Percentiles rank a stretch among this genome's conserved stretches.
phyloP scores from a whole-genome alignment of 257 asterid genomes.

The Nicotiana tomentosiformis region DNA sequence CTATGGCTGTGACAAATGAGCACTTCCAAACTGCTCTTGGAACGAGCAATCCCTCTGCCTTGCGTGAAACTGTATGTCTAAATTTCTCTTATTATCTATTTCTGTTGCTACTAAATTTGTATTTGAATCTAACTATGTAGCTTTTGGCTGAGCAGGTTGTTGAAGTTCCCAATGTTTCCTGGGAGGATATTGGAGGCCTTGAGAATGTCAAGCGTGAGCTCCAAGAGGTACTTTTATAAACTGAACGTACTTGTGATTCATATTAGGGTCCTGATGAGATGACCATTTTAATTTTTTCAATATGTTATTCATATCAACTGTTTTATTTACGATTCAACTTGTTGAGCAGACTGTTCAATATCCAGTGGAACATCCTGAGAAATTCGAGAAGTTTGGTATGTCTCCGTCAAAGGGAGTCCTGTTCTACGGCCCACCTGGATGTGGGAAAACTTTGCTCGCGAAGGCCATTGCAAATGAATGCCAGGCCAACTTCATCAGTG shows the following conservation, averaged over 20 bases:
- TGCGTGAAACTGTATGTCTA: conserved; percentile 55
- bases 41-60: conserved; percentile 67
- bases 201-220: conserved; percentile 88
- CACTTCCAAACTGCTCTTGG: conserved; percentile 64
- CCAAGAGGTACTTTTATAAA: conserved; percentile 57
- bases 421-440: conserved; percentile 90
- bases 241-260: neutral
- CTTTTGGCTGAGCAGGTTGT: conserved; percentile 44
- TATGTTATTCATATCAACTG: neutral
- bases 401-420: conserved; percentile 95
- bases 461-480: conserved; percentile 96
- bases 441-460: conserved; percentile 86
- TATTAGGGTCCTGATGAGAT: neutral
- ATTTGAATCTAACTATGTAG: conserved; percentile 7
- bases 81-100: neutral
- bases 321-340: neutral
- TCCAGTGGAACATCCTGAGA: conserved; percentile 97
- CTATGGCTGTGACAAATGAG: conserved; percentile 67
- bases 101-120: neutral
- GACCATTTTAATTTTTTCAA: neutral
- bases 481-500: conserved; percentile 86
- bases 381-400: conserved; percentile 92
- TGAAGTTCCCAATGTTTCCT: conserved; percentile 61
- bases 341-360: conserved; percentile 76
- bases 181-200: conserved; percentile 78